Percentiles rank a stretch among this genome's conserved stretches.
Conservation (phyloP, 2,329 filamentous ascomycete genomes). For the Nemania abortiva region DNA sequence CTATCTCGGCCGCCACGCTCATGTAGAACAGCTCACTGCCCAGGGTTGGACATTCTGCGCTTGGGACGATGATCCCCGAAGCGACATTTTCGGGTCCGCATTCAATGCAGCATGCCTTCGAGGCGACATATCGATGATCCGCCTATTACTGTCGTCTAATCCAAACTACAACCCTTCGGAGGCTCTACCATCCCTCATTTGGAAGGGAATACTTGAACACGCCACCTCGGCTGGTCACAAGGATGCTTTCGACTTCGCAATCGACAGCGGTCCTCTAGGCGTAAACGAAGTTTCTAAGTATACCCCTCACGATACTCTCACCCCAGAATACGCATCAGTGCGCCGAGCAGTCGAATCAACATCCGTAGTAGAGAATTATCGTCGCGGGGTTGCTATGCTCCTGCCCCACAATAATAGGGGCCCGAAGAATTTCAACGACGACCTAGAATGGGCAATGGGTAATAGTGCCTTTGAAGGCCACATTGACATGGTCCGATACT, state of each 20-base stretch:
- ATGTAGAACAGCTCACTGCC: constrained; percentile 2
- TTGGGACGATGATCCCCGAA: background rate
- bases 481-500: constrained; percentile 1
- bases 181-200: constrained; percentile 2
- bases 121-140: constrained; percentile 3
- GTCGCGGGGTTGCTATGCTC: background rate
- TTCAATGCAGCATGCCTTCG: constrained; percentile 2
- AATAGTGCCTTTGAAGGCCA: background rate
- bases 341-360: background rate
- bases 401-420: background rate
- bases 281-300: constrained; percentile 4
- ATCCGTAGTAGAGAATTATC: background rate
- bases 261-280: constrained; percentile 9
- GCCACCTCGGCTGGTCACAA: background rate
- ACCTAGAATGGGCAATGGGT: background rate
- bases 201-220: background rate
- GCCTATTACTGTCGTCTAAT: constrained; percentile 6
- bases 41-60: constrained; percentile 11
- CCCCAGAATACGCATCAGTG: background rate
- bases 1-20: constrained; percentile 5
- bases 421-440: background rate
- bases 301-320: background rate
- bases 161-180: constrained; percentile 10
- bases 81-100: constrained; percentile 3
- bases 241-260: constrained; percentile 20